These are phyloP conservation scores for Blastocystis sp. DNA, from an alignment of 352 stramenopile genomes.

Conservation along the genomic window DNA sequence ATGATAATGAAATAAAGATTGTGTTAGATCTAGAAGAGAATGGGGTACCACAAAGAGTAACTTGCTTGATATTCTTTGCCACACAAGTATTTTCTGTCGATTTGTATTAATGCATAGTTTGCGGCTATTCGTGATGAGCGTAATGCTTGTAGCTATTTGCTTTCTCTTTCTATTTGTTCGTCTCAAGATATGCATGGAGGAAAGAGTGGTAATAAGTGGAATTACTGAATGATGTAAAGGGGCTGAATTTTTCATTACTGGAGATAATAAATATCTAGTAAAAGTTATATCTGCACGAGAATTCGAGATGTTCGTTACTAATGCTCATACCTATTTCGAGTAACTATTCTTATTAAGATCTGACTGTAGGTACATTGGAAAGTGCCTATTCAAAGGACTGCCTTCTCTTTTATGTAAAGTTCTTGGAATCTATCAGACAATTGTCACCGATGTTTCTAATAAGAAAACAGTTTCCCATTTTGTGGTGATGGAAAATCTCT, in stretches of 20 bases:
- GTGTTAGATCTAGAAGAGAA: constrained; percentile 13
- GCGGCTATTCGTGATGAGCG: constrained; percentile 4
- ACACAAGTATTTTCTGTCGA: not conserved
- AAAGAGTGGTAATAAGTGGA: constrained; percentile 13
- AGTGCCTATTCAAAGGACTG: constrained; percentile 52
- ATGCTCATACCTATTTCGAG: constrained; percentile 54
- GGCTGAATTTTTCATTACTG: constrained; percentile 43
- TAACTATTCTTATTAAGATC: not conserved
- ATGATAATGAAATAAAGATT: constrained; percentile 45
- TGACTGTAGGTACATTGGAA: constrained; percentile 26
- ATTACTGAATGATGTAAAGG: not conserved
- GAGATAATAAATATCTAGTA: constrained; percentile 37
- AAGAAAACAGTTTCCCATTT: constrained; percentile 12
- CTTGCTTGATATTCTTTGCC: constrained; percentile 27
- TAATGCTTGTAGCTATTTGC: constrained; percentile 6
- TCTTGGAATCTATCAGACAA: constrained; percentile 58
- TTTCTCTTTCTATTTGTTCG: constrained; percentile 24
- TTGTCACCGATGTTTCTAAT: not conserved
- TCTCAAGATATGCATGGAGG: constrained; percentile 50
- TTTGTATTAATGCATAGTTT: not conserved
- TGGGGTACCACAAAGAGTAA: not conserved
- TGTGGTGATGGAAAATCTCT: constrained; percentile 67
- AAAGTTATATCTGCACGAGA: constrained; percentile 32
- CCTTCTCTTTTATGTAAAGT: constrained; percentile 52
- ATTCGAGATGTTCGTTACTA: constrained; percentile 61